Conservation (phyloP, 2,329 filamentous ascomycete species). For the Tolypocladium capitatum region DNA sequence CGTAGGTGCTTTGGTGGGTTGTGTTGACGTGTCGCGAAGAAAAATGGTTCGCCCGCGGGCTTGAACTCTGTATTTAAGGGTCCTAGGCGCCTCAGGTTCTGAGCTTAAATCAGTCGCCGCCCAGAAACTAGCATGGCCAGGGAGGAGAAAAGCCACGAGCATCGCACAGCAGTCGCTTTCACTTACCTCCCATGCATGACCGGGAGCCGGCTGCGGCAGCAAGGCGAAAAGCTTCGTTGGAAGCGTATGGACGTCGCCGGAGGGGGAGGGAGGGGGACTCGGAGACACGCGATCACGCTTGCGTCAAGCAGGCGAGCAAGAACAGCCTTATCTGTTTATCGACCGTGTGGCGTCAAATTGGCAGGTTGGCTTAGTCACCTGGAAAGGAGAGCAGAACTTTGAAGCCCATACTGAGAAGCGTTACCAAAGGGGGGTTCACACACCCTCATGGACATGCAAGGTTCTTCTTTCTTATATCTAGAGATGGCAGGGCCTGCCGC, state of each 20-base stretch:
- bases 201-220: not conserved
- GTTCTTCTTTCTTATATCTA: not conserved
- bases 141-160: not conserved
- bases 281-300: conserved; percentile 4
- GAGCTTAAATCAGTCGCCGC: not conserved
- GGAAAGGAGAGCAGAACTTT: too few relatives aligned
- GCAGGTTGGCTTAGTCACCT: conserved; percentile 2
- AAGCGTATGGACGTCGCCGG: not conserved
- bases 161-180: too few relatives aligned
- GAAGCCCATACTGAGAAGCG: too few relatives aligned
- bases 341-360: not conserved
- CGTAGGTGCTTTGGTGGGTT: not conserved
- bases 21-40: not conserved
- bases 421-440: not conserved
- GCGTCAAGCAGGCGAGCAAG: conserved; percentile 4
- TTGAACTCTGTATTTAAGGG: not conserved
- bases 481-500: not conserved
- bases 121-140: not conserved
- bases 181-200: conserved; percentile 3
- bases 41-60: not conserved
- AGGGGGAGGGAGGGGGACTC: not conserved
- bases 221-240: not conserved
- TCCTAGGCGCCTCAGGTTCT: not conserved
- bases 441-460: not conserved
- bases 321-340: not conserved